Evolutionary conservation across 106 monocot species (phyloP).

Genomic region (Alisma plantagoaquatica): DNA sequence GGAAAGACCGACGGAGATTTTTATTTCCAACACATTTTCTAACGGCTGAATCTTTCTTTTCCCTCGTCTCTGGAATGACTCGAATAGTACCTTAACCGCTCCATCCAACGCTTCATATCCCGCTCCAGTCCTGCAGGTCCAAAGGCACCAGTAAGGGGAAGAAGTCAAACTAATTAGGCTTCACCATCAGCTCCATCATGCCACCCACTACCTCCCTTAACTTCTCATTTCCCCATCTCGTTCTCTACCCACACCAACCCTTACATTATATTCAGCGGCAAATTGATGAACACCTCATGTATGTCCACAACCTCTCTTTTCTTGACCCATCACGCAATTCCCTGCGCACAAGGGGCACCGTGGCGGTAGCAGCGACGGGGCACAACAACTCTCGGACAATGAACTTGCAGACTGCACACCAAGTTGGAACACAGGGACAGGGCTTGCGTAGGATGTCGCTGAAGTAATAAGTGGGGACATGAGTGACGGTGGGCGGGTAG

Average conservation of each 20-base stretch:
- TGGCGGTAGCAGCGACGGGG: not conserved
- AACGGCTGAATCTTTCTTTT: too few species aligned
- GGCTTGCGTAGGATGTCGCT: not conserved
- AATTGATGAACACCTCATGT: not conserved
- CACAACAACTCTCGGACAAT: slow-evolving; percentile 4
- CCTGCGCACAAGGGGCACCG: slow-evolving; percentile 1
- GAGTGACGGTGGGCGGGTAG: not conserved
- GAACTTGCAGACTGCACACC: slow-evolving; percentile 6
- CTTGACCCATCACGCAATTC: not conserved
- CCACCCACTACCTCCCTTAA: not conserved
- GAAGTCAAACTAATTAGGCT: too few species aligned
- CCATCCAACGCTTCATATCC: too few species aligned
- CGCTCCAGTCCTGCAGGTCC: slow-evolving; percentile 6
- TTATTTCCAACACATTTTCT: too few species aligned
- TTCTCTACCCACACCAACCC: not conserved
- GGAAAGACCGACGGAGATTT: too few species aligned
- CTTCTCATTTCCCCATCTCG: not conserved
- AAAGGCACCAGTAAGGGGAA: not conserved
- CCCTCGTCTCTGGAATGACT: too few species aligned
- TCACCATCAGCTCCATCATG: not conserved
- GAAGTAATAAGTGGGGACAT: not conserved
- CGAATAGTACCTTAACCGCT: too few species aligned
- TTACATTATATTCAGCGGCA: slow-evolving; percentile 4
- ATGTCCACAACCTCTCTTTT: not conserved
- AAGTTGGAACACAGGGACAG: slow-evolving; percentile 1